Evolutionary conservation across 2,329 filamentous ascomycete genomes (phyloP), one percentile per base, ranked within the genome.

Genomic region (Xylaria sp.): DNA sequence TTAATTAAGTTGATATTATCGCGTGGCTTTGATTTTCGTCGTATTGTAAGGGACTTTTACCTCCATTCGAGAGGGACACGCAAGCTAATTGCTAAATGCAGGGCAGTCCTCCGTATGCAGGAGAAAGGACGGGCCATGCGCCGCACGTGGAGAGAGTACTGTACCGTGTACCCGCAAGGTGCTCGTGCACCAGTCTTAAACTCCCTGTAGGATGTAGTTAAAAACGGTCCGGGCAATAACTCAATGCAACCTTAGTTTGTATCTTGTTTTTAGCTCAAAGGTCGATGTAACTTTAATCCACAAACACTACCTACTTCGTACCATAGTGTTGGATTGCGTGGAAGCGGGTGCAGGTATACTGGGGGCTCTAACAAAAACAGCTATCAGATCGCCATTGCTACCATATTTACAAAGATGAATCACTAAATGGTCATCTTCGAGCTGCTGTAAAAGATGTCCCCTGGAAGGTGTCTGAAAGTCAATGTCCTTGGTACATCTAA

Each of bases 91-190:
- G n/a, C 66, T 46, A 31, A 17, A 60, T 51, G 31, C 20, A 61
- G 59, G 42, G 53, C 33, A 38, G 17, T 33, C 33, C 33, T 33
- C 33, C 33, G 33, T 56, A 23, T 56, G 53, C 20, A 38, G 33
- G 51, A 51, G 48, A 51, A 33, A 6, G 28, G 17, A 36, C 15
- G 49, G 49, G 20, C 58, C 58, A 57, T 54, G 63, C 40, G 59
- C 59, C 63, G 67, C 67, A 69, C 63, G 63, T 66, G 63, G 53
- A 58, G 59, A 59, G 54, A 59, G 46, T 26, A 46, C 46, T 17
- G 31, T 53, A 48, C 63, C 33, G n/a, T 28, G 51, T 48, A 42
- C 56, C 28, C 44, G 28, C 20, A 56, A 57, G 31, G 38, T 17
- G 40, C 15, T 23, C 42, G 53, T 44, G 17, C 33, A 33, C 33